Base-by-base conservation (phyloP, 345 rosid species). In the Mangifera indica region DNA sequence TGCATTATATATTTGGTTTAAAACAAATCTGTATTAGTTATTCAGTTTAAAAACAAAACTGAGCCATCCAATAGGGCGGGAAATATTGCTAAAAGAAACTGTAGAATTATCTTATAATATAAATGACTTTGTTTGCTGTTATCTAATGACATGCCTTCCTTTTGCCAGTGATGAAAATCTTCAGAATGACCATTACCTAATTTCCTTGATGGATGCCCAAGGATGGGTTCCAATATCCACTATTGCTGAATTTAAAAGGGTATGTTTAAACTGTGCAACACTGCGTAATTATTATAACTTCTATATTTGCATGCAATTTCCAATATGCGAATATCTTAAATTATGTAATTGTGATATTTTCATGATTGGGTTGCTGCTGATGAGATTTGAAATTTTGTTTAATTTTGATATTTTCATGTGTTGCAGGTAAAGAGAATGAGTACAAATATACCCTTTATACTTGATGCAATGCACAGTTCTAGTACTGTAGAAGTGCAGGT, bases 181-280 rank as follows among this genome's bases (percentile, higher is more conserved):
- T 82, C 81, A 76, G 81, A 78, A 67, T 32, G 99, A 96, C 58
- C 78, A 72, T 67, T 93, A 82, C 74, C 81, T 96, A 64, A 84
- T 82, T 53, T 83, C 93, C 72, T 81, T 88, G 84, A 91, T 96
- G 99, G 99, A 96, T 81, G 82, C 85, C 72, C 85, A 89, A 73
- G 99, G 99, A 72, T 89, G 97, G 97, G 99, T 89, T 82, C 85
- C 91, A 21, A 79, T 84, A 25, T 76, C 87, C 44, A 72, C 49
- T n/a, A 81, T 96, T 78, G 96, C 98, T 0, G 89, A 85, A 76
- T 96, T 96, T 71, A 92, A 91, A 73, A 87, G 98, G 93, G 99
- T 95, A 86, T 66, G 76, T 55, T 51, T 44, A 45, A 56, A 24
- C 29, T 1, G 48, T 29, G 44, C 44, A 51, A 22, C 37, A 54